Conservation (phyloP, 2,329 filamentous ascomycete genomes). For the Colletotrichum costaricense region DNA sequence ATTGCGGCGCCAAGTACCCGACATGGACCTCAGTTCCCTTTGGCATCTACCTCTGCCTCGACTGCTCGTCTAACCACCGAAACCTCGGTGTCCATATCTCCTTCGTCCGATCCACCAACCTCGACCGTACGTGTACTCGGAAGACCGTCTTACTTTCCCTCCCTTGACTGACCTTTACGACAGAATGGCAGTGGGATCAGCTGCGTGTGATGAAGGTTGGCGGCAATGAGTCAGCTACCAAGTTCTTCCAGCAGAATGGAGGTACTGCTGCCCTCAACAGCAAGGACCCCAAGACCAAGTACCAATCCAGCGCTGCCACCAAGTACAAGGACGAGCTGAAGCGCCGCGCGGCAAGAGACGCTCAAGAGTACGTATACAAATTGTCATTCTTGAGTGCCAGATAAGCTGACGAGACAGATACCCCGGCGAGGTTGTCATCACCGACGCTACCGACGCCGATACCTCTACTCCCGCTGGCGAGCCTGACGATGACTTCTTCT, state of each 20-base stretch:
- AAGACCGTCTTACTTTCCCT: conserved; percentile 1
- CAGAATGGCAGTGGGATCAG: conserved; percentile 99
- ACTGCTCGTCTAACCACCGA: conserved; percentile 96
- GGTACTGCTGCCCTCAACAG: conserved; percentile 93
- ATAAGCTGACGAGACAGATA: conserved; percentile 65
- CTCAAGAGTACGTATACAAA: conserved; percentile 74
- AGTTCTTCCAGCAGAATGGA: conserved; percentile 97
- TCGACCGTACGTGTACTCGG: conserved; percentile 84
- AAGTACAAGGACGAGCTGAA: conserved; percentile 99
- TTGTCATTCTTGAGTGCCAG: neutral
- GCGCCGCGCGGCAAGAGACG: conserved; percentile 84
- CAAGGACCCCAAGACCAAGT: conserved; percentile 98
- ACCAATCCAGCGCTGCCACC: conserved; percentile 89
- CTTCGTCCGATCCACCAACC: conserved; percentile 97
- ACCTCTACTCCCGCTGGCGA: conserved; percentile 84
- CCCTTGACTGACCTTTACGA: conserved; percentile 22
- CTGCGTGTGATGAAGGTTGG: conserved; percentile 97
- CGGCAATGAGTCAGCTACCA: conserved; percentile 97
- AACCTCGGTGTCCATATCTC: conserved; percentile 99
- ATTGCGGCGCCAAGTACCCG: conserved; percentile 96
- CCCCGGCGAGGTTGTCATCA: conserved; percentile 86
- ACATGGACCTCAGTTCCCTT: conserved; percentile 98
- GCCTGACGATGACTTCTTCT: conserved; percentile 94
- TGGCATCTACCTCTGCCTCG: conserved; percentile 96
- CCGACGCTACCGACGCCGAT: conserved; percentile 75